Conservation (phyloP, 257 asterid genomes). For the Penstemon eatonii region DNA sequence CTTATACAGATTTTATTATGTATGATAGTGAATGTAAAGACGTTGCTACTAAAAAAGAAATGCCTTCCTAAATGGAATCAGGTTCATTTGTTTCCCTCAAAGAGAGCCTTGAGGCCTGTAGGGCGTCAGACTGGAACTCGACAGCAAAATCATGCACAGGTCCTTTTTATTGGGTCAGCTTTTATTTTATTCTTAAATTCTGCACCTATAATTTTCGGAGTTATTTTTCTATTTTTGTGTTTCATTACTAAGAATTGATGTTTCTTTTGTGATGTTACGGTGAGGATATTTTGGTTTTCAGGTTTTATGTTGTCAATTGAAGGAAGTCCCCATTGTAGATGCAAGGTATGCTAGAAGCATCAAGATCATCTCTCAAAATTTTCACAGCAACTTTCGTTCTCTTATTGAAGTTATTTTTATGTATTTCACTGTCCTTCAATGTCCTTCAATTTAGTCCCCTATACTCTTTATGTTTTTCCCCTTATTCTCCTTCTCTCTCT, state of each 20-base stretch:
- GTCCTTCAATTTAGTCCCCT: neutral
- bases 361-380: neutral
- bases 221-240: neutral
- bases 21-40: constrained; percentile 41
- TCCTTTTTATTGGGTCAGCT: constrained; percentile 24
- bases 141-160: constrained; percentile 54
- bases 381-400: neutral
- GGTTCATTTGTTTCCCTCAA: constrained; percentile 34
- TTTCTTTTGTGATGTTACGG: constrained; percentile 14
- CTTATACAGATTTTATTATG: constrained; percentile 13
- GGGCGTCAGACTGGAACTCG: constrained; percentile 30
- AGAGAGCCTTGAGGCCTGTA: constrained; percentile 35
- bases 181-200: neutral
- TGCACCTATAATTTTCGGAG: neutral
- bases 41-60: constrained; percentile 36
- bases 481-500: neutral
- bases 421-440: neutral
- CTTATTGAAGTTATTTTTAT: neutral
- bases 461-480: neutral
- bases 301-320: constrained; percentile 48
- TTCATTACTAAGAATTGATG: neutral
- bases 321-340: constrained; percentile 46
- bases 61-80: constrained; percentile 34
- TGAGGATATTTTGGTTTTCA: constrained; percentile 17
- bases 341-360: constrained; percentile 45